Evolutionary conservation across 805 yeast species (phyloP), one percentile per base, ranked within the genome.

Genomic region (Metschnikowia noctiluminum): DNA sequence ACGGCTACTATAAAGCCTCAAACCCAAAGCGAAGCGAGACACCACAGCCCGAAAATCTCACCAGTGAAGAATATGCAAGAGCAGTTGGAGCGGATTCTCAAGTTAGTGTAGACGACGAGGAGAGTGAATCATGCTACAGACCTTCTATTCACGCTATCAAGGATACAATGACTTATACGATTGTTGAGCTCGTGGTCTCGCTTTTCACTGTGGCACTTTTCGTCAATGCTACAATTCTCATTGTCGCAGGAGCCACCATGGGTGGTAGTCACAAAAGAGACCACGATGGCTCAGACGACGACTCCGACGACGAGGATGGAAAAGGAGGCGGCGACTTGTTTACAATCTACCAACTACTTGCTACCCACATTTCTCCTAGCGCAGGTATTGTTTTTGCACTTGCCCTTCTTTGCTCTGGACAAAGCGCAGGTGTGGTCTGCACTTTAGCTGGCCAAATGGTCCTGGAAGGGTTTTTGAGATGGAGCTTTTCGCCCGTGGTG

Each of bases 371-470:
- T 36, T 87, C 96, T 1, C 85, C 87, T 13, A 81, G 90, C 6
- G 97, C 97, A 0, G 97, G 96, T 6, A 71, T 87, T 9, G 84
- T 90, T 0, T 90, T 91, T 73, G 97, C 96, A 0, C 67, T 89
- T 43, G 97, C 97, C 1, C 78, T 90, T 67, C 71, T 90, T 40
- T 90, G 87, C 62, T 84, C 92, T 12, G 97, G 97, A n/a, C 92
- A 90, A 62, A 85, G 94, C 59, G 97, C 97, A 2, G 97, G 97
- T 38, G 87, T 92, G 36, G 96, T 90, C 15, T 90, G 96, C 62
- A 91, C 97, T 0, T 76, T 91, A 59, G 91, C 97, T 1, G 96
- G 97, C 35, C 97, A 90, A 64, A 88, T 89, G 82, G 95, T 90
- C 8, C 82, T 89, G 60, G 96, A 90, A 64, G 97, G 97, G 0